Conservation (phyloP, 495 filamentous ascomycete genomes). For the Niebla homalea region DNA sequence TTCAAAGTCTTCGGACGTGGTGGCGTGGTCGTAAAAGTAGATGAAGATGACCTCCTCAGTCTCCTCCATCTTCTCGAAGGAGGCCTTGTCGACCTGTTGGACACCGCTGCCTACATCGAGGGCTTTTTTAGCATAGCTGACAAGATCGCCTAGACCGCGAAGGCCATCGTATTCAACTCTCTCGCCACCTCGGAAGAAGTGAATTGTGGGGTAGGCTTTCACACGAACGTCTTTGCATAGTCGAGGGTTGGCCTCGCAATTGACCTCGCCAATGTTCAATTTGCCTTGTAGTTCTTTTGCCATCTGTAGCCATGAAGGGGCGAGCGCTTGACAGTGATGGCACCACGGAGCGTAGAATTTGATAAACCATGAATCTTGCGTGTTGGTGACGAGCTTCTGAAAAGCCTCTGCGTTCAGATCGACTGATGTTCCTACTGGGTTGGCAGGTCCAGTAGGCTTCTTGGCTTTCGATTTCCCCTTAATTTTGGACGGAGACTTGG, state of each 20-base stretch:
- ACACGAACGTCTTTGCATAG: conserved; percentile 83
- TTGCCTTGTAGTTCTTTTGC: conserved; percentile 75
- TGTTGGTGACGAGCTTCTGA: conserved; percentile 70
- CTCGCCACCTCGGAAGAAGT: conserved; percentile 88
- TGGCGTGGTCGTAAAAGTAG: conserved; percentile 94
- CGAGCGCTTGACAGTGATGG: conserved; percentile 82
- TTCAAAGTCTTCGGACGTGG: conserved; percentile 77
- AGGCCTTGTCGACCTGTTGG: conserved; percentile 58
- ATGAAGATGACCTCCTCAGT: conserved; percentile 90
- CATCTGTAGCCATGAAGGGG: conserved; percentile 79
- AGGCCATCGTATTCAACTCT: conserved; percentile 86
- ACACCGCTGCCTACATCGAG: conserved; percentile 65
- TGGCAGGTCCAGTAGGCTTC: conserved; percentile 41
- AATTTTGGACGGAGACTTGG: conserved; percentile 6
- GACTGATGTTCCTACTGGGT: conserved; percentile 59
- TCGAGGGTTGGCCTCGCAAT: conserved; percentile 71
- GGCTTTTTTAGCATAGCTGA: conserved; percentile 76
- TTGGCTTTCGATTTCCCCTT: conserved; percentile 26
- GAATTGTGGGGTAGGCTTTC: conserved; percentile 69
- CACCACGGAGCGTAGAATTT: conserved; percentile 99
- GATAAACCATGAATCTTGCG: conserved; percentile 90
- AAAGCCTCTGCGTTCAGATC: conserved; percentile 75
- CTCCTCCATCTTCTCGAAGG: conserved; percentile 76
- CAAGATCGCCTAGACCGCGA: conserved; percentile 80
- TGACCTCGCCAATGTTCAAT: conserved; percentile 90